Percentiles rank a stretch among this genome's conserved stretches.
Evolutionary conservation across 495 filamentous ascomycete species (phyloP).

Genomic region (Trichoderma asperelloides): DNA sequence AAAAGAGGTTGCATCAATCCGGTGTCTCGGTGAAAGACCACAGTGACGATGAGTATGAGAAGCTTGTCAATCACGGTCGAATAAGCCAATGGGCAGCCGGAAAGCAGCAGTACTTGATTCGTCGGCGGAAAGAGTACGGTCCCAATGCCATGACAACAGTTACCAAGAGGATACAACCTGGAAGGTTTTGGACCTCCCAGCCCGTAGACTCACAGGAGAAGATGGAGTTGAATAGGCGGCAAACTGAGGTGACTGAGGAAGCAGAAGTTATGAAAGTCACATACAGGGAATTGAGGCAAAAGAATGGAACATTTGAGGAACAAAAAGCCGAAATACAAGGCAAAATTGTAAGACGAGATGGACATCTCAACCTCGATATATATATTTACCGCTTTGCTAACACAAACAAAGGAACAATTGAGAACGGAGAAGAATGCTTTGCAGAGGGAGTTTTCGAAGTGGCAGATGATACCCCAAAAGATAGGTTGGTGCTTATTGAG

Average conservation of each 20-base stretch:
- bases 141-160: slow-evolving; percentile 54
- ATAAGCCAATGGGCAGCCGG: slow-evolving; percentile 58
- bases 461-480: slow-evolving; percentile 57
- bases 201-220: slow-evolving; percentile 59
- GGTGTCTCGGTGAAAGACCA: slow-evolving; percentile 55
- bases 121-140: slow-evolving; percentile 66
- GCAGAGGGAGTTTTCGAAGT: slow-evolving; percentile 56
- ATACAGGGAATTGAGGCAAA: slow-evolving; percentile 20
- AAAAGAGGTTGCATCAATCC: slow-evolving; percentile 55
- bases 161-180: slow-evolving; percentile 44
- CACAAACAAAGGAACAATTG: slow-evolving; percentile 22
- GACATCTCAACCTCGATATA: neutral
- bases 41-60: slow-evolving; percentile 51
- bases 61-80: slow-evolving; percentile 35
- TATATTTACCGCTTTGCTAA: slow-evolving; percentile 16
- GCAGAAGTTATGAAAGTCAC: slow-evolving; percentile 28
- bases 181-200: slow-evolving; percentile 65
- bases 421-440: slow-evolving; percentile 33
- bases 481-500: slow-evolving; percentile 40
- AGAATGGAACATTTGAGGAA: slow-evolving; percentile 4
- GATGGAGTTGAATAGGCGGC: slow-evolving; percentile 31
- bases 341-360: slow-evolving; percentile 24
- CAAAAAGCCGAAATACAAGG: slow-evolving; percentile 8
- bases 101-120: slow-evolving; percentile 47
- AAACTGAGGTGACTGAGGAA: slow-evolving; percentile 26